Percentiles rank a stretch among this genome's conserved stretches.
Evolutionary conservation across 2,329 filamentous ascomycete species (phyloP).

Genomic region (Tolypocladium sp.): DNA sequence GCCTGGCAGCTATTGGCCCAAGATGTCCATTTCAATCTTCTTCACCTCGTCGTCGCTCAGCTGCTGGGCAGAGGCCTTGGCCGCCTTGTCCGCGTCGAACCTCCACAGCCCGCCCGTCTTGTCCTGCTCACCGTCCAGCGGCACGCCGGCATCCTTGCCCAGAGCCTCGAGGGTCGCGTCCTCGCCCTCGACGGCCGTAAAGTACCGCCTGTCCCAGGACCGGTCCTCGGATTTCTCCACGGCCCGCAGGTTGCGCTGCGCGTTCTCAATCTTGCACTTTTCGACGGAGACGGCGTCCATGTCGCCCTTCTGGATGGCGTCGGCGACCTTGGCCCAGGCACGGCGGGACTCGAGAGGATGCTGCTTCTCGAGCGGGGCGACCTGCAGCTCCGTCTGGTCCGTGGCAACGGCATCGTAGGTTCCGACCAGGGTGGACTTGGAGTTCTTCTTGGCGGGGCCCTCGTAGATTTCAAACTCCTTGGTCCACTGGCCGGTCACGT

Average conservation of each 20-base stretch:
- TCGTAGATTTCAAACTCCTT: constrained; percentile 72
- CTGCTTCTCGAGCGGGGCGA: constrained; percentile 69
- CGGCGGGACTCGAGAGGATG: constrained; percentile 80
- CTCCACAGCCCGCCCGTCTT: constrained; percentile 54
- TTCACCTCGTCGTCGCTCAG: constrained; percentile 29
- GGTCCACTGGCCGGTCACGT: constrained; percentile 85
- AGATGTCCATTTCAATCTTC: constrained; percentile 35
- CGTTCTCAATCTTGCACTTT: constrained; percentile 84
- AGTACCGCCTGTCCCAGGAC: constrained; percentile 79
- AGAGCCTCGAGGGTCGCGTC: constrained; percentile 37
- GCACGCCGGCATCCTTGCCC: constrained; percentile 36
- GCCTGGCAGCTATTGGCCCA: constrained; percentile 23
- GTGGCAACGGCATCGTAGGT: constrained; percentile 49
- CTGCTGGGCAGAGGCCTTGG: constrained; percentile 23
- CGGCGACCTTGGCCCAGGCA: constrained; percentile 80
- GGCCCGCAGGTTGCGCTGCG: constrained; percentile 66
- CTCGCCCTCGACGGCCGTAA: constrained; percentile 42
- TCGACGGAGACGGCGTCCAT: constrained; percentile 71
- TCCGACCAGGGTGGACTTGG: constrained; percentile 40
- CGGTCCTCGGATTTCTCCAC: constrained; percentile 66
- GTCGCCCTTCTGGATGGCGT: constrained; percentile 70
- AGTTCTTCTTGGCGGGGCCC: constrained; percentile 43
- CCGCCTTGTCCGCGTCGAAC: constrained; percentile 41
- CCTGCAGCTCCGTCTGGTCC: constrained; percentile 56
- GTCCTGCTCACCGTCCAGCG: constrained; percentile 43